A percentile compares a stretch with the other conserved stretches of the same genome.
These are phyloP conservation scores for Phytophthora palmivora DNA, from an alignment of 352 stramenopile genomes.

Conservation along the genomic window DNA sequence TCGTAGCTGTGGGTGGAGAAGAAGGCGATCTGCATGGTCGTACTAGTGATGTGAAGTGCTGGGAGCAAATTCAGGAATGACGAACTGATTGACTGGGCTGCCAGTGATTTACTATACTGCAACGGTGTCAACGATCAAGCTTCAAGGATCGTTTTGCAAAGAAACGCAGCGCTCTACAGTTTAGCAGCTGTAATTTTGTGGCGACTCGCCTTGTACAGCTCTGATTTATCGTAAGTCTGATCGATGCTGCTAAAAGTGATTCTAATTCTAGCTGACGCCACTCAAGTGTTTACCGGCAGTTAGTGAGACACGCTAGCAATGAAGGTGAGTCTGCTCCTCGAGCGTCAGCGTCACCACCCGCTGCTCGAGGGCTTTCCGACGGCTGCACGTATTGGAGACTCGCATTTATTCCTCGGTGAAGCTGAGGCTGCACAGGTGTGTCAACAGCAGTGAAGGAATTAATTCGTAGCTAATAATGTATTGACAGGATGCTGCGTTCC, in stretches of 20 bases:
- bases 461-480: constrained; percentile 1
- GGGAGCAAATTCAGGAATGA: constrained; percentile 39
- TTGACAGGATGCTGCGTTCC: constrained; percentile 50
- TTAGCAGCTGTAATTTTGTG: background rate
- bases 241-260: background rate
- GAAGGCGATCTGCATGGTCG: constrained; percentile 75
- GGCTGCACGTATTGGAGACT: constrained; percentile 50
- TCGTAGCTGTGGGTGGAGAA: constrained; percentile 83
- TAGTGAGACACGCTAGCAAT: constrained; percentile 4
- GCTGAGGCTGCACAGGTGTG: constrained; percentile 55
- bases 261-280: background rate
- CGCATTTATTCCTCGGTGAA: constrained; percentile 68
- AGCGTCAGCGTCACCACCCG: constrained; percentile 57
- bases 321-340: constrained; percentile 39
- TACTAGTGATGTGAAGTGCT: constrained; percentile 36
- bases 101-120: constrained; percentile 9
- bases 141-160: constrained; percentile 34
- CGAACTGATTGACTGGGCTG: constrained; percentile 2
- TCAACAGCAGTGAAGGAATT: constrained; percentile 1
- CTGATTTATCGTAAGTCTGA: background rate
- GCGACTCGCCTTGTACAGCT: background rate
- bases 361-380: constrained; percentile 49
- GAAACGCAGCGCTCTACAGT: constrained; percentile 16
- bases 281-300: background rate
- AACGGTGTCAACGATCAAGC: background rate